Conservation (phyloP, 129 eudicot genomes). For the Flaveria trinervia region DNA sequence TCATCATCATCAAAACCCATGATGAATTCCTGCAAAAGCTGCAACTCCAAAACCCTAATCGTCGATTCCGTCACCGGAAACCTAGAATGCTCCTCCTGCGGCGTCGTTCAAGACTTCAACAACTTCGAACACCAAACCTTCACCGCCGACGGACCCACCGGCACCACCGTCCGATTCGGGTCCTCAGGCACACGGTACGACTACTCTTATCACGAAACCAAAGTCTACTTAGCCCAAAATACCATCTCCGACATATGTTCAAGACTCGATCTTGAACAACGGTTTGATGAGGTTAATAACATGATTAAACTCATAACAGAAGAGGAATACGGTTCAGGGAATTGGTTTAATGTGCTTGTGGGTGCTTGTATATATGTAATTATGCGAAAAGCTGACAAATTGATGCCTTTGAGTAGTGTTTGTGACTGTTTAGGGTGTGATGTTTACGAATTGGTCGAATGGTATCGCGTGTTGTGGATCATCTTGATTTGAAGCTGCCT, state of each 20-base stretch:
- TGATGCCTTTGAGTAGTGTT: conserved; percentile 54
- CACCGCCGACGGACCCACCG: conserved; percentile 52
- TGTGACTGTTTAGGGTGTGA: conserved; percentile 53
- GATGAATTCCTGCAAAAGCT: conserved; percentile 49
- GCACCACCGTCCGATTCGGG: conserved; percentile 18
- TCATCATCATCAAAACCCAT: background rate
- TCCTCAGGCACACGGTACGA: conserved; percentile 18
- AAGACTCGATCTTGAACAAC: conserved; percentile 22
- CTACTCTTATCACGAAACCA: conserved; percentile 44
- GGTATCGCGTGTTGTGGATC: conserved; percentile 62
- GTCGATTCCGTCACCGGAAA: conserved; percentile 41
- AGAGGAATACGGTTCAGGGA: conserved; percentile 66
- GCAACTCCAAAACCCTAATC: conserved; percentile 41
- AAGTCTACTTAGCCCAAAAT: conserved; percentile 26
- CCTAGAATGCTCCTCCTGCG: conserved; percentile 44
- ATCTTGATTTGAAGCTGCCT: conserved; percentile 55
- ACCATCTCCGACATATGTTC: conserved; percentile 15
- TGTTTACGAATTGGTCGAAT: conserved; percentile 58
- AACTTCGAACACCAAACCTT: conserved; percentile 52
- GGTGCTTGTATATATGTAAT: conserved; percentile 81
- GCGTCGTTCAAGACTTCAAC: conserved; percentile 51
- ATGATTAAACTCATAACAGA: conserved; percentile 63
- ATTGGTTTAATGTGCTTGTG: conserved; percentile 71
- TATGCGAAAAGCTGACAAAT: conserved; percentile 52
- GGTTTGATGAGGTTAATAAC: conserved; percentile 45